These are phyloP conservation scores for Paramecium bursaria DNA, from an alignment of 73 alveolate species.

Conservation along the genomic window DNA sequence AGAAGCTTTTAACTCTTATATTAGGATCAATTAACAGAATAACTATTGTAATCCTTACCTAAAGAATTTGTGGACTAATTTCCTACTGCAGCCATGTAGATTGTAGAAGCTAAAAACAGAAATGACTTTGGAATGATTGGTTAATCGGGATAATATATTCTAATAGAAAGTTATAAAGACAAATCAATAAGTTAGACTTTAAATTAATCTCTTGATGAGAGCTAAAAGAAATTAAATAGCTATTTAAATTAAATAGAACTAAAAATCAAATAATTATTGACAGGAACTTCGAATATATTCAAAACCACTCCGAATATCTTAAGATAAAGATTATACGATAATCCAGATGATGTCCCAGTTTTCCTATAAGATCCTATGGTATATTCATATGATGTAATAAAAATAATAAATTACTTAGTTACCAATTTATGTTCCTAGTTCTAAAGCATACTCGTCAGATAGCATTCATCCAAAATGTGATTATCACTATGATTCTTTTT, in stretches of 20 bases:
- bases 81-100: slow-evolving; percentile 44
- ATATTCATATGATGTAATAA: not conserved
- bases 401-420: not conserved
- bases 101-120: slow-evolving; percentile 2
- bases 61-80: slow-evolving; percentile 2
- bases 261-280: not conserved
- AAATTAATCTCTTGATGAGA: not conserved
- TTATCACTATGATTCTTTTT: slow-evolving; percentile 11
- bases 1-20: not conserved
- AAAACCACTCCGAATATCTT: not conserved
- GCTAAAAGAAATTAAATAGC: not conserved
- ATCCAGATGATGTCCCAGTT: not conserved
- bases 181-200: not conserved
- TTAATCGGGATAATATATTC: not conserved
- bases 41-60: slow-evolving; percentile 11
- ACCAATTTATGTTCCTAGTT: slow-evolving; percentile 12
- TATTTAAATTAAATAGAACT: slow-evolving; percentile 5
- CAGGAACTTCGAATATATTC: not conserved
- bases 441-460: not conserved
- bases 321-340: too few species aligned
- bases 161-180: not conserved
- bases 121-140: slow-evolving; percentile 22
- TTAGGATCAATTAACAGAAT: not conserved
- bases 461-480: not conserved
- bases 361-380: not conserved